Percentiles rank a stretch among this genome's conserved stretches.
These are phyloP conservation scores for Endocalyx cinctus DNA, from an alignment of 2,329 filamentous ascomycete species.

Conservation along the genomic window DNA sequence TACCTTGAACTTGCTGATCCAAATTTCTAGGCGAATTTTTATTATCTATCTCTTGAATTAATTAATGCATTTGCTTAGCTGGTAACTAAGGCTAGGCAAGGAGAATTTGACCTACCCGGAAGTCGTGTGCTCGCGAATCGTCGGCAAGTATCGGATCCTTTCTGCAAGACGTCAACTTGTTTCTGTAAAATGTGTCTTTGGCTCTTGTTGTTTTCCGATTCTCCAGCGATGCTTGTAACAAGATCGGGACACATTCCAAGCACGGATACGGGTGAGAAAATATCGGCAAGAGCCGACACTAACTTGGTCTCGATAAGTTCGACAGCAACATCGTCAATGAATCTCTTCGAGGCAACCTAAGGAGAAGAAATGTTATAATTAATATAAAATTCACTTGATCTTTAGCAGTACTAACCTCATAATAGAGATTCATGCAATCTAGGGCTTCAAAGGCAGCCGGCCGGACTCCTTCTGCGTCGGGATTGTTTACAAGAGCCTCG, in stretches of 20 bases:
- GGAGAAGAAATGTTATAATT: constrained; percentile 1
- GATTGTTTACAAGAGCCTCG: constrained; percentile 8
- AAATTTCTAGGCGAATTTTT: too few relatives aligned
- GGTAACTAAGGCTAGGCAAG: too few relatives aligned
- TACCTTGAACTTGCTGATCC: too few relatives aligned
- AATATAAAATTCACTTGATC: neutral
- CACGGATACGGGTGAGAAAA: constrained; percentile 36
- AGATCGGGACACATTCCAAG: constrained; percentile 30
- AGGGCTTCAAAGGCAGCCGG: constrained; percentile 27
- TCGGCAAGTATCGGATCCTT: constrained; percentile 33
- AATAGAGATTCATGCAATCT: constrained; percentile 32
- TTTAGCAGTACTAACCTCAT: constrained; percentile 21
- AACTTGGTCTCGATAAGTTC: constrained; percentile 38
- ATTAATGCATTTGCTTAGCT: too few relatives aligned
- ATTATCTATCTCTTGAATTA: too few relatives aligned
- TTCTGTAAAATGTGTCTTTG: constrained; percentile 31
- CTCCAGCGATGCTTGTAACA: constrained; percentile 34
- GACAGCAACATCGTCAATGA: constrained; percentile 38
- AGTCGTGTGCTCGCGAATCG: constrained; percentile 22
- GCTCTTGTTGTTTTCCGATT: constrained; percentile 32
- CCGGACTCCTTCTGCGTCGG: constrained; percentile 20
- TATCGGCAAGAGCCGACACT: constrained; percentile 28
- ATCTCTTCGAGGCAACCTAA: constrained; percentile 39
- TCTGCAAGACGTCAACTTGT: constrained; percentile 32
- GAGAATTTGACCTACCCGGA: constrained; percentile 14